phyloP scores from a whole-genome alignment of 2,329 filamentous ascomycete species.

The Exserohilum turcica region DNA sequence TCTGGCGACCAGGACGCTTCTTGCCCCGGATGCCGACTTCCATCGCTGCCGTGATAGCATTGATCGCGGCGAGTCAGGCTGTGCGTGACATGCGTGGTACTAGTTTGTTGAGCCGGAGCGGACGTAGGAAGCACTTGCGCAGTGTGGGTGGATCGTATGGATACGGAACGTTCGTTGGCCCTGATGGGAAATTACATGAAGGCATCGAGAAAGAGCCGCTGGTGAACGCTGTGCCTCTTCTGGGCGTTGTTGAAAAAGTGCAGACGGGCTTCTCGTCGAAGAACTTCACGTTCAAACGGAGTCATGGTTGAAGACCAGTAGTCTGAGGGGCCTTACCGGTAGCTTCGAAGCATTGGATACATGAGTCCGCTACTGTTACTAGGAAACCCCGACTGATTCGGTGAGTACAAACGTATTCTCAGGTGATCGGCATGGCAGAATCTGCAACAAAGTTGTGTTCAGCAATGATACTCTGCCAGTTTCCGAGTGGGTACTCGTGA shows the following conservation, averaged over 20 bases:
- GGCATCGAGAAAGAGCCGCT: slow-evolving; percentile 59
- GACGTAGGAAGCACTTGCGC: slow-evolving; percentile 22
- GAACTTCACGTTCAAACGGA: neutral
- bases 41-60: slow-evolving; percentile 55
- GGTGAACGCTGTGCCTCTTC: slow-evolving; percentile 11
- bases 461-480: too few species aligned
- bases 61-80: slow-evolving; percentile 55
- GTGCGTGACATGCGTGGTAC: slow-evolving; percentile 45
- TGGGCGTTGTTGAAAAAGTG: neutral
- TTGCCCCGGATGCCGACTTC: slow-evolving; percentile 60
- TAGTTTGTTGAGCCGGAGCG: slow-evolving; percentile 22
- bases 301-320: neutral
- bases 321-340: neutral
- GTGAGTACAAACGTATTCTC: too few species aligned
- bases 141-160: slow-evolving; percentile 44
- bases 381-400: too few species aligned
- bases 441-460: too few species aligned
- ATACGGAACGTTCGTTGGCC: slow-evolving; percentile 59
- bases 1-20: slow-evolving; percentile 48
- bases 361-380: too few species aligned
- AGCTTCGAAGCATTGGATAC: too few species aligned
- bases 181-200: slow-evolving; percentile 56
- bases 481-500: too few species aligned
- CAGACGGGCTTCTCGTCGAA: neutral
- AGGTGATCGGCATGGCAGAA: too few species aligned